Evolutionary conservation across 805 yeast genomes (phyloP).

Genomic region (Zygoascus flipseniorum): DNA sequence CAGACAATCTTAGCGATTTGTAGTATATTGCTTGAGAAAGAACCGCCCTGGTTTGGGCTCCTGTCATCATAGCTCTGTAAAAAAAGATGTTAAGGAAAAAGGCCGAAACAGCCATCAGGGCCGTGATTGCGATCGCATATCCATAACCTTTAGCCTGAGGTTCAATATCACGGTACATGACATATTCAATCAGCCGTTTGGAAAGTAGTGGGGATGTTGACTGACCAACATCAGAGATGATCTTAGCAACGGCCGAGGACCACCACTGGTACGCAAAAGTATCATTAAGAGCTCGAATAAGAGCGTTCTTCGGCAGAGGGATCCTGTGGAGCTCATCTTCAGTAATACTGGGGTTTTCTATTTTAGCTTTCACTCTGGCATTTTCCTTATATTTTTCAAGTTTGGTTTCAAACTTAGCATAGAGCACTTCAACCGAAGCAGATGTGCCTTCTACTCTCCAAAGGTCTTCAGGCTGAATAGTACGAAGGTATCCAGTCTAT

Average conservation of each 20-base stretch:
- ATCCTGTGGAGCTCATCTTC: conserved; percentile 26
- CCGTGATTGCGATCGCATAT: conserved; percentile 60
- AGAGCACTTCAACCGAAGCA: conserved; percentile 28
- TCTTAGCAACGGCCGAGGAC: conserved; percentile 27
- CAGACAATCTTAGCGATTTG: conserved; percentile 56
- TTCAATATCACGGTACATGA: conserved; percentile 41
- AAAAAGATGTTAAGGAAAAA: conserved; percentile 53
- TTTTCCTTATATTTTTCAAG: conserved; percentile 24
- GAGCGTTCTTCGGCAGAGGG: conserved; percentile 16
- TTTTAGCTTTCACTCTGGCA: conserved; percentile 22
- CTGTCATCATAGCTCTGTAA: conserved; percentile 50
- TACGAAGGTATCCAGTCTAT: conserved; percentile 51
- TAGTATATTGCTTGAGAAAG: conserved; percentile 61
- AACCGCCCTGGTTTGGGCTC: conserved; percentile 63
- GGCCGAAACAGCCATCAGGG: conserved; percentile 44
- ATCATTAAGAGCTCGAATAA: conserved; percentile 30
- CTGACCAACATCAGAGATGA: conserved; percentile 27
- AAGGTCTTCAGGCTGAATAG: conserved; percentile 50
- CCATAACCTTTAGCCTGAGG: conserved; percentile 53
- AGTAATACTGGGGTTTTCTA: conserved; percentile 31
- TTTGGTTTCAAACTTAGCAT: conserved; percentile 27
- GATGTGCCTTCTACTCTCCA: conserved; percentile 35
- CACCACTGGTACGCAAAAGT: conserved; percentile 30
- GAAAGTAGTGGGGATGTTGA: conserved; percentile 62
- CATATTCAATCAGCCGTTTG: conserved; percentile 54